Base-by-base conservation (phyloP, 306 rosid species). In the Gillenia trifoliata region DNA sequence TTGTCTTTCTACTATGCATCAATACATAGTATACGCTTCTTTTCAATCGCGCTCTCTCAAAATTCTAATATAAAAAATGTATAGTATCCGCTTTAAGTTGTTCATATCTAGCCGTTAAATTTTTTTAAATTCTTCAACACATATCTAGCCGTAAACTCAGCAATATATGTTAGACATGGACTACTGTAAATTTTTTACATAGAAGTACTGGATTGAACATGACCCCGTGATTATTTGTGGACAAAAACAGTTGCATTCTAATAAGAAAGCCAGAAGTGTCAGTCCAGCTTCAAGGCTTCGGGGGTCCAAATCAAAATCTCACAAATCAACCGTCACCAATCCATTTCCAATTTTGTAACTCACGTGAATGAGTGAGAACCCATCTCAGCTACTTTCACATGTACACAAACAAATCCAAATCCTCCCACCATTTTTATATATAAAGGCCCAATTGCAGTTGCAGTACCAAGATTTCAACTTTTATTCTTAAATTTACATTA, bases 401-500 rank as follows among this genome's bases (percentile, higher is more conserved):
- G 79, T 68, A 76, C 80, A 75, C 40, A 71, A 71, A 72, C 78
- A 81, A 76, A 75, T 64, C 81, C 61, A 72, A 81, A 78, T 3
- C 16, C 67, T 78, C 41, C 17, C 28, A 7, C 70, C 10, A 7
- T 19, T 10, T 36, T 22, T 61, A 20, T 60, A 40, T 73, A 61
- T 13, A 63, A 30, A 7, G 55, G 23, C 49, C 50, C 47, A 11
- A 11, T 41, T 41, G 47, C 47, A 41, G 12, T 41, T 41, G 47
- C 54, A 68, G 36, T 31, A 49, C 49, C 72, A 56, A 64, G 64
- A 50, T 78, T 63, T 38, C 75, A 16, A 9, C 47, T 50, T 22
- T 59, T 11, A 20, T 63, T 41, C 47, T 17, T 1, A 0, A 36
- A 67, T 17, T 49, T 30, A 12, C 45, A 12, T 1, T 25, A 30